Evolutionary conservation across 2,329 filamentous ascomycete species (phyloP).

Genomic region (Phyllachora maydis): DNA sequence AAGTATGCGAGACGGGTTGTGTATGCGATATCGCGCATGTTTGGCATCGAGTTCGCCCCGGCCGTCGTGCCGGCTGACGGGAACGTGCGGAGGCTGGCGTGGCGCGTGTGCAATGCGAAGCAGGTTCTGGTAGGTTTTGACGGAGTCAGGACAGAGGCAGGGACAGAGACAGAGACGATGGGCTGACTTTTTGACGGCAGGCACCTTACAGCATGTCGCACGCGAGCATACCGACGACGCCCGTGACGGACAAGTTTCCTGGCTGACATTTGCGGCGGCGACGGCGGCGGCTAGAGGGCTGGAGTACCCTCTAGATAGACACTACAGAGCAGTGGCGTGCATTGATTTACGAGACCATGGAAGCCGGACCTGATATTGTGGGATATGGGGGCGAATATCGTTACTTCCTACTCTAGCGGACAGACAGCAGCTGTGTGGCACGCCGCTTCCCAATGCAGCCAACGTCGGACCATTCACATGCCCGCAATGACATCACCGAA

Average conservation of each 20-base stretch:
- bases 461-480: too few species aligned
- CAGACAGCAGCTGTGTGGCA: too few species aligned
- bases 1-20: constrained; percentile 84
- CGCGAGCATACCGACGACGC: constrained; percentile 41
- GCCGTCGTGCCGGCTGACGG: constrained; percentile 86
- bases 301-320: too few species aligned
- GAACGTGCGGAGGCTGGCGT: constrained; percentile 73
- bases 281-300: too few species aligned
- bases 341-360: too few species aligned
- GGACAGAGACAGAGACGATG: constrained; percentile 1
- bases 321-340: too few species aligned
- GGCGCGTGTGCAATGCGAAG: constrained; percentile 91
- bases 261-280: too few species aligned
- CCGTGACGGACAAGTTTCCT: constrained; percentile 20
- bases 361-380: too few species aligned
- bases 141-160: neutral
- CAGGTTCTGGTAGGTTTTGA: constrained; percentile 57
- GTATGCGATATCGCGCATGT: constrained; percentile 90
- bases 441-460: too few species aligned
- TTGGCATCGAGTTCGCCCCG: constrained; percentile 86
- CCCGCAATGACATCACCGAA: too few species aligned
- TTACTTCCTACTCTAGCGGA: too few species aligned
- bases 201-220: constrained; percentile 53
- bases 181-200: constrained; percentile 17
- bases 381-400: too few species aligned